Percentiles rank a stretch among this genome's conserved stretches.
phyloP scores from a whole-genome alignment of 495 filamentous ascomycete species.

The Daldinia vernicosa region DNA sequence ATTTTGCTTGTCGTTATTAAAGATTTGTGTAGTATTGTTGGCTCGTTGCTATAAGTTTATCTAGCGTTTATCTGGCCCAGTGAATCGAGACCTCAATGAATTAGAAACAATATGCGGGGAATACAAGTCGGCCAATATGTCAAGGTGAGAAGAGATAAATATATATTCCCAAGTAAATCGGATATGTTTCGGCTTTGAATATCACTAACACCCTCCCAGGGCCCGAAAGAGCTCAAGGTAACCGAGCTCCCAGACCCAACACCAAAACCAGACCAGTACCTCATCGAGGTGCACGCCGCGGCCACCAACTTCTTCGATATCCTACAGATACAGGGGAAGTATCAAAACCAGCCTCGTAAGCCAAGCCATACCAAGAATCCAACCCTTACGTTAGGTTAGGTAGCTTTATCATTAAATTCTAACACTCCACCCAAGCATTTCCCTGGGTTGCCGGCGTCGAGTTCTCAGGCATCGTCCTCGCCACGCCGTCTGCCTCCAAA shows the following conservation, averaged over 20 bases:
- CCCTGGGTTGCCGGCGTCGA: slow-evolving; percentile 91
- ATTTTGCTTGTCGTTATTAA: neutral
- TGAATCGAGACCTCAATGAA: neutral
- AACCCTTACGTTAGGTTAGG: too few species aligned
- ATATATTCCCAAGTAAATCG: neutral
- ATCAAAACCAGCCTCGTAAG: slow-evolving; percentile 68
- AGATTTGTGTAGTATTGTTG: neutral
- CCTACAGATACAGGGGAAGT: slow-evolving; percentile 84
- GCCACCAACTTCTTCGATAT: slow-evolving; percentile 97
- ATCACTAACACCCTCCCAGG: slow-evolving; percentile 56
- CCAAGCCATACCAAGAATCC: neutral
- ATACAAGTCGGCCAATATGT: slow-evolving; percentile 87
- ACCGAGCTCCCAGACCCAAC: slow-evolving; percentile 74
- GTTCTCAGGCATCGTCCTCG: slow-evolving; percentile 81
- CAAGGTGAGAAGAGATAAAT: slow-evolving; percentile 62
- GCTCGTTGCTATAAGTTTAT: neutral
- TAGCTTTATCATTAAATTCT: slow-evolving; percentile 45
- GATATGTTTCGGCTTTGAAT: neutral
- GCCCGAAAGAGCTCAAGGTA: slow-evolving; percentile 80
- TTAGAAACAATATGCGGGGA: slow-evolving; percentile 70
- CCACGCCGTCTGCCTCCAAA: slow-evolving; percentile 60
- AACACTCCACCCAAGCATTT: slow-evolving; percentile 60
- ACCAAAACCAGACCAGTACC: slow-evolving; percentile 77
- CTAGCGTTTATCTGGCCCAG: neutral
- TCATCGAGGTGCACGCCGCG: slow-evolving; percentile 86